Evolutionary conservation across 225 moss, liverwort and hornwort genomes (phyloP).

Genomic region (Pseudisothecium myosuroides): DNA sequence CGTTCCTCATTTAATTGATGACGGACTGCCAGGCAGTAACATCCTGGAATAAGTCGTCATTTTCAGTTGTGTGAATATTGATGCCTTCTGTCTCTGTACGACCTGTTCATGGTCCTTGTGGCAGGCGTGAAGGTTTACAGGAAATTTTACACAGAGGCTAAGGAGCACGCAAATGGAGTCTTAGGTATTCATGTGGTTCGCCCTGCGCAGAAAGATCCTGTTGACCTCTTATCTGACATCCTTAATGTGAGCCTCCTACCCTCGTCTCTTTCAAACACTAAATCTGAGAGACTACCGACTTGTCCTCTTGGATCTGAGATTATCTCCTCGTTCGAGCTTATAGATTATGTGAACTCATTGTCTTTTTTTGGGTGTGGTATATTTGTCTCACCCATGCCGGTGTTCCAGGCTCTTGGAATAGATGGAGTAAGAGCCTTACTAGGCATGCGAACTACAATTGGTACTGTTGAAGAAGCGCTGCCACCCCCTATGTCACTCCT

Average conservation of each 20-base stretch:
- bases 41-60: neutral
- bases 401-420: slow-evolving; percentile 48
- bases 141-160: slow-evolving; percentile 59
- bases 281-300: neutral
- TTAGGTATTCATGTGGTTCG: slow-evolving; percentile 63
- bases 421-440: slow-evolving; percentile 73
- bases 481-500: slow-evolving; percentile 65
- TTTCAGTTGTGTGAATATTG: neutral
- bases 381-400: neutral
- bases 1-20: neutral
- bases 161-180: slow-evolving; percentile 61
- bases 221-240: slow-evolving; percentile 43
- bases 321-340: neutral
- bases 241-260: slow-evolving; percentile 41
- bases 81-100: neutral
- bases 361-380: neutral
- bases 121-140: slow-evolving; percentile 85
- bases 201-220: slow-evolving; percentile 43
- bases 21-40: neutral
- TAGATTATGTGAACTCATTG: neutral
- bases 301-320: neutral
- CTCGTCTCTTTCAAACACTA: neutral
- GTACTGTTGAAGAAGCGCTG: slow-evolving; percentile 55
- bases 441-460: slow-evolving; percentile 67
- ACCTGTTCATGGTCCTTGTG: neutral